Conservation (phyloP, 163 green algal genomes). For the Prototheca stagnorum region DNA sequence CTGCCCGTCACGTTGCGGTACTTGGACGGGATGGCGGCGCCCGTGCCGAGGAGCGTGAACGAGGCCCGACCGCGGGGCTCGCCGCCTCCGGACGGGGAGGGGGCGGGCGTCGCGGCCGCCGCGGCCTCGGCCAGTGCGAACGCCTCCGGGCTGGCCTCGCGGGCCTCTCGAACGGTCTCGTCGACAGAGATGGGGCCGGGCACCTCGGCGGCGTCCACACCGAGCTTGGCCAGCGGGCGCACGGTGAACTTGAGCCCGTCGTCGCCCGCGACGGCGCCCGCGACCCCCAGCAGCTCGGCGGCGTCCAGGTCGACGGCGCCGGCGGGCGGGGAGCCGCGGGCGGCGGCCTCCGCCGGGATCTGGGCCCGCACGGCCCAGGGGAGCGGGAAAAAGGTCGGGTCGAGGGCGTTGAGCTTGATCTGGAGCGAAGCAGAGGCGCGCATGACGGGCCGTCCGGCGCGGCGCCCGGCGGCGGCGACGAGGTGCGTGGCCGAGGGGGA, state of each 20-base stretch:
- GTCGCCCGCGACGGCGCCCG: conserved; percentile 8
- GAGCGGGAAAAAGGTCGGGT: conserved; percentile 43
- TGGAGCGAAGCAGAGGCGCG: conserved; percentile 31
- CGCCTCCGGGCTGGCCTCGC: too few relatives aligned
- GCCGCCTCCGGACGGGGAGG: conserved; percentile 1
- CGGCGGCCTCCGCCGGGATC: too few relatives aligned
- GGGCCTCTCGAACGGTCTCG: too few relatives aligned
- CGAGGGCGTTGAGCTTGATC: conserved; percentile 43
- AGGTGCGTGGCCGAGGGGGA: conserved; percentile 29
- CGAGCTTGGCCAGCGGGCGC: conserved; percentile 17
- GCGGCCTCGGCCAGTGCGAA: too few relatives aligned
- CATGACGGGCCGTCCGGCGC: conserved; percentile 14
- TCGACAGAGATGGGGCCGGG: too few relatives aligned
- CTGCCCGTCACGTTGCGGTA: conserved; percentile 89
- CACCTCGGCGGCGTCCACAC: conserved; percentile 12
- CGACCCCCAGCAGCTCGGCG: conserved; percentile 1
- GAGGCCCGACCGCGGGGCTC: conserved; percentile 1
- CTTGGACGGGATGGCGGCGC: conserved; percentile 70
- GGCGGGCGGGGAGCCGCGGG: neutral
- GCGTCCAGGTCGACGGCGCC: neutral
- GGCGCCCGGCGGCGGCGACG: conserved; percentile 8
- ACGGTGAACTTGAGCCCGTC: conserved; percentile 43
- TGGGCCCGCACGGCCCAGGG: conserved; percentile 4
- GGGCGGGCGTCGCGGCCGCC: neutral
- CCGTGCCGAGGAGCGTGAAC: conserved; percentile 87